Conservation (phyloP, 2,329 filamentous ascomycete genomes). For the Nothomitra cinnamomea region DNA sequence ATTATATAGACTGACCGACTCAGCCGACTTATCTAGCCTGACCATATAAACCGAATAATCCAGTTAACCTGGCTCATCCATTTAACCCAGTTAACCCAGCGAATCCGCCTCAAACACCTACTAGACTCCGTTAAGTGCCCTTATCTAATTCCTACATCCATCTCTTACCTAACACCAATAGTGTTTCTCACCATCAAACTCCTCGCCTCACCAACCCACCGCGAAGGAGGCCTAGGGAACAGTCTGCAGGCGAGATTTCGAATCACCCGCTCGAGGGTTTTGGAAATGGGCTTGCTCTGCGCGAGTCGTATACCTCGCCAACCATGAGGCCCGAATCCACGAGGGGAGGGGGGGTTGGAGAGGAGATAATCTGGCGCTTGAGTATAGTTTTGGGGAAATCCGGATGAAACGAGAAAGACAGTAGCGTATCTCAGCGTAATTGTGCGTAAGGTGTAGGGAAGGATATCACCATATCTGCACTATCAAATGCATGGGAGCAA, state of each 20-base stretch:
- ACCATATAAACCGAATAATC: too few species aligned
- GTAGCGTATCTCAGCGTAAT: too few species aligned
- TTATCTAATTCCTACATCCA: too few species aligned
- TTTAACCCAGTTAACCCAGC: too few species aligned
- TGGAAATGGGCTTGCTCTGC: slow-evolving; percentile 48
- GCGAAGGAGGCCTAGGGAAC: slow-evolving; percentile 36
- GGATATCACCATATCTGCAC: too few species aligned
- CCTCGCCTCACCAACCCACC: slow-evolving; percentile 42
- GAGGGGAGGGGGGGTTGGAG: slow-evolving; percentile 41
- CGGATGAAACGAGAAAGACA: background rate
- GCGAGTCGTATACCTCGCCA: slow-evolving; percentile 89
- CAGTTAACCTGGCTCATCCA: too few species aligned
- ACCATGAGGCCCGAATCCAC: slow-evolving; percentile 38
- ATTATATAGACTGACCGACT: too few species aligned
- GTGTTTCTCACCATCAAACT: slow-evolving; percentile 84
- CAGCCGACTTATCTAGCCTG: too few species aligned
- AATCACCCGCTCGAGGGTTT: slow-evolving; percentile 29
- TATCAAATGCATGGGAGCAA: background rate
- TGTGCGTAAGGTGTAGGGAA: too few species aligned
- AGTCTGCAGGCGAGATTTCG: slow-evolving; percentile 66
- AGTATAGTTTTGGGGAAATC: background rate
- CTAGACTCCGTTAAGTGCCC: too few species aligned
- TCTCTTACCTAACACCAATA: too few species aligned
- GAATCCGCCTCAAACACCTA: too few species aligned
- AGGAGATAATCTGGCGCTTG: slow-evolving; percentile 80